Percentiles rank a stretch among this genome's conserved stretches.
These are phyloP conservation scores for Singerocomus inundabilis DNA, from an alignment of 1,284 basidiomycete genomes.

Conservation along the genomic window DNA sequence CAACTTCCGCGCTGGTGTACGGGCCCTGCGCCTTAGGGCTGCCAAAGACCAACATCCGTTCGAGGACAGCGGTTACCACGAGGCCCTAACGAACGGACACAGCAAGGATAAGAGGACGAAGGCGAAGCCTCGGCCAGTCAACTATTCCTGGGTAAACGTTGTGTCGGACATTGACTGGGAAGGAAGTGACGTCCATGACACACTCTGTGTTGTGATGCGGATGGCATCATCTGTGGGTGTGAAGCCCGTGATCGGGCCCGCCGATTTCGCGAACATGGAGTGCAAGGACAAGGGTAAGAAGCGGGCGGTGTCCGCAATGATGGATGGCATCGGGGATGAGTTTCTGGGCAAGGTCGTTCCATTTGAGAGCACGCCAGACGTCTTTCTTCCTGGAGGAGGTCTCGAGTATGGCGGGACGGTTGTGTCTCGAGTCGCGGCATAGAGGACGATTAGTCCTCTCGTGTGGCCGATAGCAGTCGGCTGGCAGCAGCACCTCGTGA, in stretches of 20 bases:
- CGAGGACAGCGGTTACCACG: conserved; percentile 32
- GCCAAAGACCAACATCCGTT: conserved; percentile 31
- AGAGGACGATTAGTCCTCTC: no score
- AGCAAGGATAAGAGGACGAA: conserved; percentile 27
- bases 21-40: conserved; percentile 50
- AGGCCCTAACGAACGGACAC: conserved; percentile 17
- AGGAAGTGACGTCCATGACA: conserved; percentile 69
- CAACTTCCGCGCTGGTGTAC: conserved; percentile 66
- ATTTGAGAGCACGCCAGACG: conserved; percentile 41
- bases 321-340: conserved; percentile 27
- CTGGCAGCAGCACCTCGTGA: not conserved
- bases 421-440: conserved; percentile 33
- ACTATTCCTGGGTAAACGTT: conserved; percentile 73
- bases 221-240: conserved; percentile 47
- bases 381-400: conserved; percentile 34
- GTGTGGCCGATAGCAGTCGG: no score
- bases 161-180: conserved; percentile 77
- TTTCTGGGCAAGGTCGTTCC: conserved; percentile 32
- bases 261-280: conserved; percentile 20
- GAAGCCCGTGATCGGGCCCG: conserved; percentile 39
- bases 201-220: conserved; percentile 54
- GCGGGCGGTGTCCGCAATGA: conserved; percentile 3
- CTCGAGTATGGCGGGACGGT: conserved; percentile 33
- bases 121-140: conserved; percentile 42
- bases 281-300: conserved; percentile 29